These are phyloP conservation scores for Capronia americana DNA, from an alignment of 2,329 filamentous ascomycete species.

Conservation along the genomic window DNA sequence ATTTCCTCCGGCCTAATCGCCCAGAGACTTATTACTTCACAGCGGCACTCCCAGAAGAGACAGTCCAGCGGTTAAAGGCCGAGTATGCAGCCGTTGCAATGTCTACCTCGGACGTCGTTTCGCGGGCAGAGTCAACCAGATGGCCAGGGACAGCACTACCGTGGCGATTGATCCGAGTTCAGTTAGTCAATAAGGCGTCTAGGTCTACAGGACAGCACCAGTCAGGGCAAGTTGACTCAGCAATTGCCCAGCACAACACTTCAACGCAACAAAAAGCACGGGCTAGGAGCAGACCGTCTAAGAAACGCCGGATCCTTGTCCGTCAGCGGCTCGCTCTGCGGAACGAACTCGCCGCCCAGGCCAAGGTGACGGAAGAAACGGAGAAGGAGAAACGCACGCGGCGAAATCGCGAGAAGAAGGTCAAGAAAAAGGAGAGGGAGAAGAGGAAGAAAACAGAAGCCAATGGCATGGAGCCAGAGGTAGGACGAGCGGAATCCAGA, in stretches of 20 bases:
- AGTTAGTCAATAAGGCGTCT: slow-evolving; percentile 6
- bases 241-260: background rate
- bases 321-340: slow-evolving; percentile 29
- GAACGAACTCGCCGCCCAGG: slow-evolving; percentile 21
- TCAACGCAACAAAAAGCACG: background rate
- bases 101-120: slow-evolving; percentile 26
- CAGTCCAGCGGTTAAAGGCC: slow-evolving; percentile 5
- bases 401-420: slow-evolving; percentile 39
- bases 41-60: slow-evolving; percentile 21
- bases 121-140: slow-evolving; percentile 13
- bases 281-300: slow-evolving; percentile 27
- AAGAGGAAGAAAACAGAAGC: slow-evolving; percentile 30
- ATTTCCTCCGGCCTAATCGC: slow-evolving; percentile 25
- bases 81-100: slow-evolving; percentile 32
- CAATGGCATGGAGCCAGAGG: background rate
- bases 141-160: slow-evolving; percentile 37
- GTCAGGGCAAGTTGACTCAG: background rate
- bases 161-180: slow-evolving; percentile 34
- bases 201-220: background rate
- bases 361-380: slow-evolving; percentile 31
- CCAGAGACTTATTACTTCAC: slow-evolving; percentile 37
- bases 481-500: background rate
- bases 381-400: slow-evolving; percentile 37
- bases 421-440: slow-evolving; percentile 37
- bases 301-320: slow-evolving; percentile 37